Conservation (phyloP, 495 filamentous ascomycete species). For the Glarea lozoyensis region DNA sequence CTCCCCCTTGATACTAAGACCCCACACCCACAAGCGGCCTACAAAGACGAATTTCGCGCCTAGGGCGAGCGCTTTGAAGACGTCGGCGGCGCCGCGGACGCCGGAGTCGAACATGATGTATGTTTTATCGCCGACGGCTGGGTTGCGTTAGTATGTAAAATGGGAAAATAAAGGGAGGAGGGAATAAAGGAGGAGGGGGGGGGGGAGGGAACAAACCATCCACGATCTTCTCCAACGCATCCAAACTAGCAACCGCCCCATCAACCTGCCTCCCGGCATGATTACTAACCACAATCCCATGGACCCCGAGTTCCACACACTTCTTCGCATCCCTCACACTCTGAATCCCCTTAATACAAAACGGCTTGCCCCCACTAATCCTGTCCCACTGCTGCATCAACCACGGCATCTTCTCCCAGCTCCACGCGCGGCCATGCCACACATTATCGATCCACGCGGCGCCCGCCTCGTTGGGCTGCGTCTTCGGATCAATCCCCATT, state of each 20-base stretch:
- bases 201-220: too few relatives aligned
- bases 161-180: too few relatives aligned
- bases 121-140: slow-evolving; percentile 65
- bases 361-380: too few relatives aligned
- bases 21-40: slow-evolving; percentile 41
- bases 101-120: slow-evolving; percentile 89
- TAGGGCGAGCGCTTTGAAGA: slow-evolving; percentile 70
- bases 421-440: slow-evolving; percentile 40
- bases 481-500: slow-evolving; percentile 36
- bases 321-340: slow-evolving; percentile 84
- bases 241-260: slow-evolving; percentile 74
- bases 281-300: slow-evolving; percentile 83
- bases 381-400: slow-evolving; percentile 52
- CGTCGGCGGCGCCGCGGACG: slow-evolving; percentile 80
- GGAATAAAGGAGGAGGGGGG: too few relatives aligned
- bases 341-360: slow-evolving; percentile 94
- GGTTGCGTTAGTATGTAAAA: too few relatives aligned
- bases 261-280: slow-evolving; percentile 87
- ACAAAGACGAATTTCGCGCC: slow-evolving; percentile 44
- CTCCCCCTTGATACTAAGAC: slow-evolving; percentile 42
- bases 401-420: slow-evolving; percentile 49
- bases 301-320: slow-evolving; percentile 73
- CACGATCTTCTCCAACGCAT: slow-evolving; percentile 92
- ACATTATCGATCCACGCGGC: slow-evolving; percentile 39
- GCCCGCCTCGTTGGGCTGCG: slow-evolving; percentile 29